Conservation (phyloP, 148 eudicot genomes). For the Salicornia ramosissima region DNA sequence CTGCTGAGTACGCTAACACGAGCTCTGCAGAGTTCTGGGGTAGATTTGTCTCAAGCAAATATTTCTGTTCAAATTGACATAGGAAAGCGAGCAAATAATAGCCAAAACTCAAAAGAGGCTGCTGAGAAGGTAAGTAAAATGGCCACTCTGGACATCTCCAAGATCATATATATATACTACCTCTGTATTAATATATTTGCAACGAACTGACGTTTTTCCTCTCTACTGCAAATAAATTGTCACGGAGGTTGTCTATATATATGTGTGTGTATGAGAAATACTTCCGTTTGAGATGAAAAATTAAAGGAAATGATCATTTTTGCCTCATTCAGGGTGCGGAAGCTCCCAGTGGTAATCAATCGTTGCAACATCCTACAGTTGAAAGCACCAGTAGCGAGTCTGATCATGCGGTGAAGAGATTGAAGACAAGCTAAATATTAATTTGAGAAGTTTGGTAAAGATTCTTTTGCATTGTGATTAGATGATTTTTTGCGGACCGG, state of each 20-base stretch:
- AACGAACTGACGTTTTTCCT: no score
- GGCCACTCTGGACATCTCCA: no score
- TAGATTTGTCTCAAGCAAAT: constrained; percentile 84
- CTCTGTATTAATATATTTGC: no score
- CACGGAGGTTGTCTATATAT: no score
- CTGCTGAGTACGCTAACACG: constrained; percentile 64
- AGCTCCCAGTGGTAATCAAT: constrained; percentile 25
- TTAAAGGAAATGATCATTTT: not conserved
- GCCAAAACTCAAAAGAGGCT: constrained; percentile 30
- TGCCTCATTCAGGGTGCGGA: constrained; percentile 37
- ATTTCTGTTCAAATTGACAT: constrained; percentile 87
- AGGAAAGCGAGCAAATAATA: constrained; percentile 60
- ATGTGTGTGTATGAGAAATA: no score
- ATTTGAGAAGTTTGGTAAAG: constrained; percentile 9
- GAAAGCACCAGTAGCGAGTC: constrained; percentile 39
- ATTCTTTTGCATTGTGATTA: constrained; percentile 39
- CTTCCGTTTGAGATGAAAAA: not conserved
- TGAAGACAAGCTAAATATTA: constrained; percentile 49
- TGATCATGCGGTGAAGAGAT: constrained; percentile 57
- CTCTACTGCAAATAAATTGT: not conserved
- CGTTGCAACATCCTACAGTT: constrained; percentile 28
- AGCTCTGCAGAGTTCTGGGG: constrained; percentile 82
- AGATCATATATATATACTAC: no score
- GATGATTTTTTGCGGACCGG: constrained; percentile 42
- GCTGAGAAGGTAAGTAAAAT: constrained; percentile 42